Evolutionary conservation across 257 asterid genomes (phyloP).

Genomic region (Solanum piurae): DNA sequence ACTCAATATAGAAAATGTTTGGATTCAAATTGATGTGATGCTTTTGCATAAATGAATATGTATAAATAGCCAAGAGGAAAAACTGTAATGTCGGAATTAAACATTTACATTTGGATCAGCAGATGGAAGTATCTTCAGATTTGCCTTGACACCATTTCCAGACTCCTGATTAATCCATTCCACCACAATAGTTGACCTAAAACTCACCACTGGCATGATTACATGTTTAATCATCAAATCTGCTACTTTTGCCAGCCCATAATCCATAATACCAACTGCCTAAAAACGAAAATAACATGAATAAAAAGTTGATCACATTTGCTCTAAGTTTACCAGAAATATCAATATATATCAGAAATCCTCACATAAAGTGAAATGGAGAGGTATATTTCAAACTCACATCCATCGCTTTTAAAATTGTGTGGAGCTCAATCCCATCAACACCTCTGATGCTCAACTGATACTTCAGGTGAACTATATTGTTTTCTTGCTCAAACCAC

Average conservation of each 20-base stretch:
- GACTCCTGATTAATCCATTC: constrained; percentile 30
- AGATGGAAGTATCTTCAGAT: constrained; percentile 54
- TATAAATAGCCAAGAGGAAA: neutral
- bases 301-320: neutral
- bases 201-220: constrained; percentile 43
- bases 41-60: neutral
- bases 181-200: constrained; percentile 30
- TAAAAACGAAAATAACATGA: constrained; percentile 23
- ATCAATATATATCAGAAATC: neutral
- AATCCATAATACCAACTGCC: constrained; percentile 66
- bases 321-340: neutral
- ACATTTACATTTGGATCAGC: constrained; percentile 38
- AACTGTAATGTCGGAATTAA: neutral
- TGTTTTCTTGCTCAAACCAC: constrained; percentile 46
- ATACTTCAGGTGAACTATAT: constrained; percentile 42
- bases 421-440: constrained; percentile 54
- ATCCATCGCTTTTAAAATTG: constrained; percentile 75
- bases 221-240: constrained; percentile 61
- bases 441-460: constrained; percentile 28
- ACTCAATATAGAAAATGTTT: neutral
- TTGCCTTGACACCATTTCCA: constrained; percentile 28
- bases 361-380: neutral
- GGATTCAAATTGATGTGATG: neutral
- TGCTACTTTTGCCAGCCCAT: constrained; percentile 85
- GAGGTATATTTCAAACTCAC: constrained; percentile 35